Percentiles rank a stretch among this genome's conserved stretches.
phyloP scores from a whole-genome alignment of 2,329 filamentous ascomycete species.

The Colletotrichum chrysophilum region DNA sequence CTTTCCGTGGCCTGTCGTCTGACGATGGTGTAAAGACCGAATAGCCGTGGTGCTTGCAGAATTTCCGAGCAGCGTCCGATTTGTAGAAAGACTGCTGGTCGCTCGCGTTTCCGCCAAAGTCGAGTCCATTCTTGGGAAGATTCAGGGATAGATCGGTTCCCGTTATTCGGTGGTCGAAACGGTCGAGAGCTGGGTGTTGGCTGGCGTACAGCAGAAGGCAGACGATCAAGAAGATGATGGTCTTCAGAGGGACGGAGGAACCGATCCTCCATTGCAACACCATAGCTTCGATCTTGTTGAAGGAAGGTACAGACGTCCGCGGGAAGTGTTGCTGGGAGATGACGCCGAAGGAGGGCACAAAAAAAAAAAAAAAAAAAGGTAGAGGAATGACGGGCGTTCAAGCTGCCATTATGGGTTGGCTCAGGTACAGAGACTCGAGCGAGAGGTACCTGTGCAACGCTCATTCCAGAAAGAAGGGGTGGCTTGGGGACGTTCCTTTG shows the following conservation, averaged over 20 bases:
- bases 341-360: not conserved
- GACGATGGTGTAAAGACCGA: slow-evolving; percentile 30
- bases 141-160: slow-evolving; percentile 1
- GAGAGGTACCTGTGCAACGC: not conserved
- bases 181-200: slow-evolving; percentile 18
- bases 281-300: not conserved
- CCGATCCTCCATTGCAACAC: slow-evolving; percentile 11
- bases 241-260: not conserved
- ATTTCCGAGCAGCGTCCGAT: slow-evolving; percentile 30
- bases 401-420: not conserved
- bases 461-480: not conserved
- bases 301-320: not conserved
- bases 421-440: not conserved
- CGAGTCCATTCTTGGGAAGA: slow-evolving; percentile 4
- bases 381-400: not conserved
- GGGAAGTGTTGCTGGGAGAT: not conserved
- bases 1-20: slow-evolving; percentile 43
- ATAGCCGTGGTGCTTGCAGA: slow-evolving; percentile 38
- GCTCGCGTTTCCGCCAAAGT: not conserved
- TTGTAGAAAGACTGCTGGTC: slow-evolving; percentile 28
- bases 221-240: not conserved
- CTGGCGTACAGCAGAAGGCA: slow-evolving; percentile 10
- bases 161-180: slow-evolving; percentile 16
- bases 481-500: not conserved
- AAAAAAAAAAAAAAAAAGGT: no score